Evolutionary conservation across 2,329 filamentous ascomycete species (phyloP).

Genomic region (Sarocladium oryzae): DNA sequence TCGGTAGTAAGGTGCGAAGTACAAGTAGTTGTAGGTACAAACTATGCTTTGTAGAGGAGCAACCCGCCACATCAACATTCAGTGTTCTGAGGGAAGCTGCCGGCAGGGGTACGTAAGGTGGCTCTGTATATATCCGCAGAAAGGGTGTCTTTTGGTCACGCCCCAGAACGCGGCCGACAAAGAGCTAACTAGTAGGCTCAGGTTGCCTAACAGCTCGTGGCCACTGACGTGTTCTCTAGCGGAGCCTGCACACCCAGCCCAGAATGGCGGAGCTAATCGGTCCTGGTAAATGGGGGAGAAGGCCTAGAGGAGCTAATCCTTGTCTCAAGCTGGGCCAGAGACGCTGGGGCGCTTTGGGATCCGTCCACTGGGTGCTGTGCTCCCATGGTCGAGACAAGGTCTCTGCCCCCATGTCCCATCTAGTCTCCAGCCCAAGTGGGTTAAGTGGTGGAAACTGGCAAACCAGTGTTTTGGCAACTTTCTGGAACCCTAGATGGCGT

Average conservation of each 20-base stretch:
- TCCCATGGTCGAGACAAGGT: slow-evolving; percentile 6
- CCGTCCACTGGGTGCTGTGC: slow-evolving; percentile 8
- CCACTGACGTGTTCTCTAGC: slow-evolving; percentile 7
- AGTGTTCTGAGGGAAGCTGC: not conserved
- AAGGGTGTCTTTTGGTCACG: not conserved
- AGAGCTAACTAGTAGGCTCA: not conserved
- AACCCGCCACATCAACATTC: not conserved
- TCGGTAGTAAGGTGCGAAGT: not conserved
- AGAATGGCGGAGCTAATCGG: slow-evolving; percentile 3
- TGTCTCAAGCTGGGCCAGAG: slow-evolving; percentile 3
- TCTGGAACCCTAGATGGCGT: not conserved
- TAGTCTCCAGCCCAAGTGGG: slow-evolving; percentile 8
- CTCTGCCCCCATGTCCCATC: slow-evolving; percentile 4
- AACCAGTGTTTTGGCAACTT: slow-evolving; percentile 1
- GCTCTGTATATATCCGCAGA: slow-evolving; percentile 8
- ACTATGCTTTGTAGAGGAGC: not conserved
- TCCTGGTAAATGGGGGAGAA: not conserved
- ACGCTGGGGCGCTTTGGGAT: not conserved
- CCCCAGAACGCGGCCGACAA: not conserved
- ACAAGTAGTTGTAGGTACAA: no score
- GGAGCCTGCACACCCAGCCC: not conserved
- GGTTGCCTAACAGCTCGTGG: not conserved
- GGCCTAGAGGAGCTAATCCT: not conserved
- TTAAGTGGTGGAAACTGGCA: not conserved
- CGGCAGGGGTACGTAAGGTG: slow-evolving; percentile 7